Percentiles rank a stretch among this genome's conserved stretches.
These are phyloP conservation scores for Exophiala xenobiotica DNA, from an alignment of 2,329 filamentous ascomycete genomes.

Conservation along the genomic window DNA sequence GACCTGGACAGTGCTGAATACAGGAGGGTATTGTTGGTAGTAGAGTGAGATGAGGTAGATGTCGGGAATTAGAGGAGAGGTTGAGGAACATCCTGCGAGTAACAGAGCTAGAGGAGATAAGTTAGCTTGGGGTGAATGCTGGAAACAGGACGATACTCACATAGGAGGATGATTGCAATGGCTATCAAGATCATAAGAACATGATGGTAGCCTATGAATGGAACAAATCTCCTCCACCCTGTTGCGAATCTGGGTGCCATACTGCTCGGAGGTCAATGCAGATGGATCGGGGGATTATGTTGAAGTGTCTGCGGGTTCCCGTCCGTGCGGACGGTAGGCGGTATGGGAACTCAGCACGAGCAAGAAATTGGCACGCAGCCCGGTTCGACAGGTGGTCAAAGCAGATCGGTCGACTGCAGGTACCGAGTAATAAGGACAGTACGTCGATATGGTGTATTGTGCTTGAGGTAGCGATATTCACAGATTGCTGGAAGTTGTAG, in stretches of 20 bases:
- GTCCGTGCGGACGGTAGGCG: constrained; percentile 26
- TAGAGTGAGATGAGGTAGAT: constrained; percentile 99
- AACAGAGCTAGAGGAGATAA: constrained; percentile 65
- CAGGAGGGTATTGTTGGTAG: constrained; percentile 82
- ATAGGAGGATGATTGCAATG: constrained; percentile 88
- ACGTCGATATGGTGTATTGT: neutral
- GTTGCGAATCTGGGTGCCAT: constrained; percentile 34
- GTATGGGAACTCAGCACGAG: constrained; percentile 25
- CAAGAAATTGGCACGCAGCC: constrained; percentile 9
- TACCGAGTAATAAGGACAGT: too few relatives aligned
- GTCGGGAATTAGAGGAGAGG: constrained; percentile 87
- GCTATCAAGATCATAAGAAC: constrained; percentile 97
- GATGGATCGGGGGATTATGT: neutral
- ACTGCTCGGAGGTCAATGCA: constrained; percentile 11
- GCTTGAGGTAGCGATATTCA: neutral
- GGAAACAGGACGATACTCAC: constrained; percentile 55
- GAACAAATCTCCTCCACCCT: constrained; percentile 52
- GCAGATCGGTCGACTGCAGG: constrained; percentile 12
- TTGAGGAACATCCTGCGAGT: constrained; percentile 93
- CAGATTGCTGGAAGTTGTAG: neutral
- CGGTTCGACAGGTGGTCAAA: constrained; percentile 14
- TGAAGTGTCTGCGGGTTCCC: constrained; percentile 6
- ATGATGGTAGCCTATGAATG: constrained; percentile 70
- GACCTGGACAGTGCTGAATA: constrained; percentile 82
- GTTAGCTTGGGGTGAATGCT: neutral